Evolutionary conservation across 1,284 basidiomycete species (phyloP).

Genomic region (Sporisorium reilianum): DNA sequence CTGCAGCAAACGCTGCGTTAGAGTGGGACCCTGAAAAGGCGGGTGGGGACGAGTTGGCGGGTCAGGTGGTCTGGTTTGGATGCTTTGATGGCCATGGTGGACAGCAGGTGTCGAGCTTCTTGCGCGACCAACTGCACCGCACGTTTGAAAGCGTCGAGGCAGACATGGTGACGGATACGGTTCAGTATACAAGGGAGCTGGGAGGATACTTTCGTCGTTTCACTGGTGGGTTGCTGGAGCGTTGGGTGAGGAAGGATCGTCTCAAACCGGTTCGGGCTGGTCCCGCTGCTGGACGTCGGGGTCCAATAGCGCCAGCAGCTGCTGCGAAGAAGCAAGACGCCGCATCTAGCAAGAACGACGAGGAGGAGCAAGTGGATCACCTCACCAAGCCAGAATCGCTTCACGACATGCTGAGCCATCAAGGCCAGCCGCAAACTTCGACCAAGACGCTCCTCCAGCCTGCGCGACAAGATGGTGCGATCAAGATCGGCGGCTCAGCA

Average conservation of each 20-base stretch:
- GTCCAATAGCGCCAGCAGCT: constrained; percentile 15
- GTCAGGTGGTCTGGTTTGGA: constrained; percentile 67
- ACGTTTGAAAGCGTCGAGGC: constrained; percentile 60
- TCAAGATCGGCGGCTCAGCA: constrained; percentile 37
- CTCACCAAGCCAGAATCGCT: constrained; percentile 34
- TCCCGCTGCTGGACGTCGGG: constrained; percentile 23
- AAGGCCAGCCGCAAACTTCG: constrained; percentile 18
- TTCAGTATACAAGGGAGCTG: constrained; percentile 61
- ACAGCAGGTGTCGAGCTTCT: constrained; percentile 56
- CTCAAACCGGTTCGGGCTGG: constrained; percentile 56
- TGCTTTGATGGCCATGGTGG: constrained; percentile 68
- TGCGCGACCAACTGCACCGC: constrained; percentile 56
- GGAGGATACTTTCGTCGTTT: constrained; percentile 67
- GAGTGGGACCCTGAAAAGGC: constrained; percentile 57
- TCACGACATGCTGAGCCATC: constrained; percentile 33
- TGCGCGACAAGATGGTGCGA: constrained; percentile 24
- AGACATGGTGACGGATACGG: constrained; percentile 65
- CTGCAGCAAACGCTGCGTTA: constrained; percentile 40
- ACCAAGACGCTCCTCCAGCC: constrained; percentile 36
- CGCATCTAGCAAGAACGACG: not conserved
- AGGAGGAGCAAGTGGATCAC: constrained; percentile 19
- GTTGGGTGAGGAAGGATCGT: constrained; percentile 60
- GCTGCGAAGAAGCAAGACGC: constrained; percentile 11
- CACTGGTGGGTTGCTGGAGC: constrained; percentile 57
- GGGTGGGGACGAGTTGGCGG: constrained; percentile 59